Evolutionary conservation across 305 asterid genomes (phyloP).

Genomic region (Coffea humblotiana): DNA sequence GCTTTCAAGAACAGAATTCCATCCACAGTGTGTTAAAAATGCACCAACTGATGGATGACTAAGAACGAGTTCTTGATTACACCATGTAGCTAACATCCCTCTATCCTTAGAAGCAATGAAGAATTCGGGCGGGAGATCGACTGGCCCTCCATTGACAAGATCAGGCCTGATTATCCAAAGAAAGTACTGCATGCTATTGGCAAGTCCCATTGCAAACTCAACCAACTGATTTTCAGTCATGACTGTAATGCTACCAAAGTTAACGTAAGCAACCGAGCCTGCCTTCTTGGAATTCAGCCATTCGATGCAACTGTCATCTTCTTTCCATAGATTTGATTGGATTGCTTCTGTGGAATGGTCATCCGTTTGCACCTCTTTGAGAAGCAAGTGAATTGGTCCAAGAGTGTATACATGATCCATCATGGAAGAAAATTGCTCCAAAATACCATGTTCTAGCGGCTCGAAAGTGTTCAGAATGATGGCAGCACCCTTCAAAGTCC

Average conservation of each 20-base stretch:
- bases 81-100: slow-evolving; percentile 10
- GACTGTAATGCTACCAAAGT: slow-evolving; percentile 13
- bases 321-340: slow-evolving; percentile 19
- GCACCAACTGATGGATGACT: too few relatives aligned
- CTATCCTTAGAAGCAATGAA: background rate
- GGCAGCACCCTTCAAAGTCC: slow-evolving; percentile 5
- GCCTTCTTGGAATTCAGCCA: slow-evolving; percentile 15
- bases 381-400: slow-evolving; percentile 16
- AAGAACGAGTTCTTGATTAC: too few relatives aligned
- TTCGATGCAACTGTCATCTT: slow-evolving; percentile 12
- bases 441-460: background rate
- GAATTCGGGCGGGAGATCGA: background rate
- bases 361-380: background rate
- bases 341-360: background rate
- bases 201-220: slow-evolving; percentile 26
- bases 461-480: slow-evolving; percentile 12
- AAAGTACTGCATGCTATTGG: slow-evolving; percentile 15
- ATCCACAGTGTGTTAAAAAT: slow-evolving; percentile 13
- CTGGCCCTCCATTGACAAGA: slow-evolving; percentile 1
- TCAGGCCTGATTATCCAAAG: slow-evolving; percentile 21
- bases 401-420: slow-evolving; percentile 13
- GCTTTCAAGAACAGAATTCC: slow-evolving; percentile 17
- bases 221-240: slow-evolving; percentile 13
- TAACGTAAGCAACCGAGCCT: slow-evolving; percentile 6
- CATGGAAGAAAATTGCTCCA: slow-evolving; percentile 14